Conservation (phyloP, 192 early-diverging fungal genomes). For the Backusella tuberculispora region DNA sequence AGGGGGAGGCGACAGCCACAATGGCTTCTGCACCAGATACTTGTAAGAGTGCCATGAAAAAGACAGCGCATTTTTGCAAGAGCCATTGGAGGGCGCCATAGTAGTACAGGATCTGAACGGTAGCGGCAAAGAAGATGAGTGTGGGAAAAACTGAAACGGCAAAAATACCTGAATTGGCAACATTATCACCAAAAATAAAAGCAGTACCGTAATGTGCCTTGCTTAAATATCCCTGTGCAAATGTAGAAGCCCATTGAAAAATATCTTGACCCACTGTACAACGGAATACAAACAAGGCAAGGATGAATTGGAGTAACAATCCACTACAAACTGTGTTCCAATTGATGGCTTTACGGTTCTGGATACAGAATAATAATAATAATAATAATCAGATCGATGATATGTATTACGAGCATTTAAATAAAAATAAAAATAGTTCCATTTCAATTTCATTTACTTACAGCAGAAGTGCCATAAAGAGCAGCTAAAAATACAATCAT, state of each 20-base stretch:
- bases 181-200: conserved; percentile 68
- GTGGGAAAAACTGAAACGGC: conserved; percentile 79
- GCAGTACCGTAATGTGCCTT: conserved; percentile 69
- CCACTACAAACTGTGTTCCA: conserved; percentile 78
- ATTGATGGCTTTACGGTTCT: conserved; percentile 65
- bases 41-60: conserved; percentile 69
- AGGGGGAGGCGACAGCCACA: conserved; percentile 84
- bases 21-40: conserved; percentile 84
- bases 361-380: background rate
- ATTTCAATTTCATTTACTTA: conserved; percentile 17
- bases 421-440: background rate
- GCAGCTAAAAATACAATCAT: conserved; percentile 57
- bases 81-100: conserved; percentile 83
- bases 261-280: conserved; percentile 71
- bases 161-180: conserved; percentile 55
- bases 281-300: conserved; percentile 81
- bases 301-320: conserved; percentile 72
- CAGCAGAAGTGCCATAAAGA: conserved; percentile 58
- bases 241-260: conserved; percentile 69
- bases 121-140: conserved; percentile 86
- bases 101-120: conserved; percentile 85
- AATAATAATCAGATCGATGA: background rate
- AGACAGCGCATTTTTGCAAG: conserved; percentile 63
- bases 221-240: conserved; percentile 62
- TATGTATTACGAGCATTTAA: background rate